Evolutionary conservation across 2,329 filamentous ascomycete genomes (phyloP), one percentile per base, ranked within the genome.

Genomic region (Cercospora beticola): DNA sequence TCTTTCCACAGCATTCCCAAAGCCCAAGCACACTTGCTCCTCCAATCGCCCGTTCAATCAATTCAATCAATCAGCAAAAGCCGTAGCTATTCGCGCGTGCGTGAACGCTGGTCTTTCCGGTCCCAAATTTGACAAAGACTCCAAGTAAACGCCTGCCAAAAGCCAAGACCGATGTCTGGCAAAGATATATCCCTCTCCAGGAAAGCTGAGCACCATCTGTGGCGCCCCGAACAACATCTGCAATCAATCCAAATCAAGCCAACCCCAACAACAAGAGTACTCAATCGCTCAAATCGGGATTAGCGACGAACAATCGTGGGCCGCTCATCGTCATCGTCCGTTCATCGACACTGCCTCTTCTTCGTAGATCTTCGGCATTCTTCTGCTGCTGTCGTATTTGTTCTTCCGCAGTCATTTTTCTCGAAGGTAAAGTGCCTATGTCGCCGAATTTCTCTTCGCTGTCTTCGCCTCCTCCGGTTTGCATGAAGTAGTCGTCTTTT

Each of bases 261-360:
- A 52, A 5, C 26, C 2, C 21, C 14, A 21, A 56, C 14, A 23
- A 57, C 16, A 33, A 58, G 18, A 57, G 16, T 14, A 21, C 62
- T 72, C 60, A 84, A 73, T 84, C 82, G 75, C 82, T 83, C 69
- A 82, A 87, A 79, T 95, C 92, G 18, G 92, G 92, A 80, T 96
- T 96, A 74, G 92, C 92, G 76, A 96, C 93, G 79, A 92, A 95
- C 68, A 96, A 85, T 70, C 92, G 87, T 60, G 89, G 89, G 30
- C 81, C 83, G 66, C 82, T 83, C 78, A 95, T 89, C 1, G 91
- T 94, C 80, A 88, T 90, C 5, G 90, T 91, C 76, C 91, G 85
- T 80, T 95, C 92, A 77, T 95, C 92, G 60, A 96, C 92, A 77
- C 92, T 95, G 66, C 92, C 92, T 76, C 91, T 86, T 74, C 92